Base-by-base conservation (phyloP, 176 grass and related monocot species). In the Paspalum vaginatum region DNA sequence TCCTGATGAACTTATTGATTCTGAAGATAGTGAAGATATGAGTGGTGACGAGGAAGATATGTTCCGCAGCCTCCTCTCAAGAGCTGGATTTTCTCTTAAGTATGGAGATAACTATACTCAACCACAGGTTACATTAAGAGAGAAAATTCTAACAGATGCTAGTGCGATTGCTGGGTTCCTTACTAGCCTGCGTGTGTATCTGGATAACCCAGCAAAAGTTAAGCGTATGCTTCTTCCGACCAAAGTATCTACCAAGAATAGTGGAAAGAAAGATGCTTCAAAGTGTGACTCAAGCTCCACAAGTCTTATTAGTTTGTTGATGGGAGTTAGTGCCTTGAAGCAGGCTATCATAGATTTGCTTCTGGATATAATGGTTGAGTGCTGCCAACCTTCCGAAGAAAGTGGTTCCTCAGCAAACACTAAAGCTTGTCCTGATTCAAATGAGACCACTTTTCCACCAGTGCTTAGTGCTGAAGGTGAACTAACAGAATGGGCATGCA, bases 311-410 rank as follows among this genome's bases (percentile, higher is more conserved):
- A 95, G 75, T 84, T 80, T 95, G 83, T 64, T 98, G 61, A 95
- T 98, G 96, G 92, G 88, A 21, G 90, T 94, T 78, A 95, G 83
- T 57, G 93, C 91, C 81, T 91, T 97, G 86, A 91, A 93, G 84
- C 90, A 98, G 68, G 92, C 92, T 76, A 95, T 95, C 54, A 85
- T 98, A 84, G 92, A 95, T 85, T 93, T 95, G 76, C 93, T 98
- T 82, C 54, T 98, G 57, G 96, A 98, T 93, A 95, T 92, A 74
- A 93, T 98, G 96, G 96, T 95, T 21, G 90, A 98, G 75, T 98
- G 96, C 74, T 98, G 96, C 72, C 89, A 91, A 76, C 83, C 92
- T 67, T 89, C 89, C 49, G 92, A 94, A 85, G 92, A 80, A 82
- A 85, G 84, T 86, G 83, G 76, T 74, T 94, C 86, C 47, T 77